These are phyloP conservation scores for Entelexis paramagnoliae DNA, from an alignment of 1,139 yeast species.

Conservation along the genomic window DNA sequence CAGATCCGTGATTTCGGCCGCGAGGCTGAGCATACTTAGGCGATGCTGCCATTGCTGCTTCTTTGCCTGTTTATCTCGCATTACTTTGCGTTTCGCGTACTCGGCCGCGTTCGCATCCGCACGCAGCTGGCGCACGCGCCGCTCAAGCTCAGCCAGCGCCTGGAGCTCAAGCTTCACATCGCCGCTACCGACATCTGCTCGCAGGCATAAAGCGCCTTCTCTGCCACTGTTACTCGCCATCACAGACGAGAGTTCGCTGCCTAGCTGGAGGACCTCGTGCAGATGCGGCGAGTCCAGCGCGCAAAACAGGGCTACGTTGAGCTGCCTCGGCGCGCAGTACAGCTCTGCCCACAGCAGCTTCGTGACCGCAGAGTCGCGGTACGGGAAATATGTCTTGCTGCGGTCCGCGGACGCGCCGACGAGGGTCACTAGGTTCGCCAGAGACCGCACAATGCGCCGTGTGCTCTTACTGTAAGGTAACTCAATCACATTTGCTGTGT, in stretches of 20 bases:
- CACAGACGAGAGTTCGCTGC: neutral
- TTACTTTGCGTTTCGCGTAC: neutral
- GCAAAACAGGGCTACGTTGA: neutral
- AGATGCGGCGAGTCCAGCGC: neutral
- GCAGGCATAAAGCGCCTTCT: neutral
- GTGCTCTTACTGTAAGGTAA: neutral
- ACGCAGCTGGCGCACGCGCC: neutral
- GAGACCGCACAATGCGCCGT: neutral
- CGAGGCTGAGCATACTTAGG: too few relatives aligned
- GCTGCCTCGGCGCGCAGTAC: neutral
- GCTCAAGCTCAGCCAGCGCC: neutral
- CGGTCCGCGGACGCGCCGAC: neutral
- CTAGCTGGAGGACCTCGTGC: neutral
- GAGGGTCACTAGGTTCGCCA: neutral
- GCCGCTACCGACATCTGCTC: neutral
- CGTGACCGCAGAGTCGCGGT: conserved; percentile 1
- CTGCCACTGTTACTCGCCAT: neutral
- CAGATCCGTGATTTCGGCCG: neutral
- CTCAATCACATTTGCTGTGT: neutral
- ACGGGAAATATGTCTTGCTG: conserved; percentile 1
- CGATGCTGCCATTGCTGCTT: neutral
- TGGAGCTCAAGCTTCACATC: neutral
- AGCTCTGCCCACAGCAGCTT: conserved; percentile 4
- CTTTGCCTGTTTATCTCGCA: neutral
- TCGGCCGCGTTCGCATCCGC: conserved; percentile 1